Conservation (phyloP, 495 filamentous ascomycete genomes). For the Aspergillus homomorphus region DNA sequence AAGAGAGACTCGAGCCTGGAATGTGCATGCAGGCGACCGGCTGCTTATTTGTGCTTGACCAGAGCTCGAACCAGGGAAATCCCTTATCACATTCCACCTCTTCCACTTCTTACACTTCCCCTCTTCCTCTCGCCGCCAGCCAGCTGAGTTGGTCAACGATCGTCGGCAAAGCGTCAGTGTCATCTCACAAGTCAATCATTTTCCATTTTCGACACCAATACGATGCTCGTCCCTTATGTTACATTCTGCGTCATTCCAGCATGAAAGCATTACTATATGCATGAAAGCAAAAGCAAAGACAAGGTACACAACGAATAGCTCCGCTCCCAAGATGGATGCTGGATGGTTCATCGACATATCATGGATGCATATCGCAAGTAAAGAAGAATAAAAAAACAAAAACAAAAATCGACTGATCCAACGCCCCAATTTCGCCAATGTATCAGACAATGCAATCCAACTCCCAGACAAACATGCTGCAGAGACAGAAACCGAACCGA, state of each 20-base stretch:
- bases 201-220: background rate
- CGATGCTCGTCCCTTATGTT: background rate
- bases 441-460: background rate
- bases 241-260: background rate
- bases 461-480: background rate
- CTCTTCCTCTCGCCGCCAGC: no score
- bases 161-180: background rate
- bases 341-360: background rate
- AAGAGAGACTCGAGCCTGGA: background rate
- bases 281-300: background rate
- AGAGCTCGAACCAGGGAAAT: background rate
- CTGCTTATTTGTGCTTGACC: constrained; percentile 1
- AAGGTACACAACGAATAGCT: background rate
- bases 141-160: background rate
- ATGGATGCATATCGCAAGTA: constrained; percentile 2
- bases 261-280: background rate
- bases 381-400: background rate
- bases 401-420: constrained; percentile 1
- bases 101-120: no score
- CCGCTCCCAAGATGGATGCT: background rate
- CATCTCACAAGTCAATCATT: background rate
- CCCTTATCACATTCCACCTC: background rate
- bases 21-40: constrained; percentile 4
- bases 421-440: background rate
- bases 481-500: background rate